These are phyloP conservation scores for Trifolium subterraneum DNA, from an alignment of 306 rosid genomes.

Conservation along the genomic window DNA sequence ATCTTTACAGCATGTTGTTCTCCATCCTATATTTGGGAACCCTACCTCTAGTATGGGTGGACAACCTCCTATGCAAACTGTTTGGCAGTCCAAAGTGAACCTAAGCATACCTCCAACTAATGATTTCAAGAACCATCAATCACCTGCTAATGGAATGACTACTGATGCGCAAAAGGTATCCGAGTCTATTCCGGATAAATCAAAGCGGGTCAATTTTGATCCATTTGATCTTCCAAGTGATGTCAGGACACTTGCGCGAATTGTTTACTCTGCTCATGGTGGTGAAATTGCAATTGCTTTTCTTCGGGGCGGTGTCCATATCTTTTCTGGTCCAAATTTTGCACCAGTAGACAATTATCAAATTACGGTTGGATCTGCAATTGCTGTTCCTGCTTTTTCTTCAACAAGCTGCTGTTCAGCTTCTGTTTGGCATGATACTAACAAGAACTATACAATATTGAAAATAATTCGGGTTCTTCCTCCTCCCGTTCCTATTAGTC, in stretches of 20 bases:
- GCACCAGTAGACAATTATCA: constrained; percentile 90
- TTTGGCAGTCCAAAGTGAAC: constrained; percentile 96
- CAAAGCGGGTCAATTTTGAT: constrained; percentile 78
- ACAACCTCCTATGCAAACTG: constrained; percentile 97
- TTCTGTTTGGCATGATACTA: constrained; percentile 92
- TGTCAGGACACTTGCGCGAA: constrained; percentile 93
- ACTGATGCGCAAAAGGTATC: constrained; percentile 60
- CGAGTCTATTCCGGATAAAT: constrained; percentile 61
- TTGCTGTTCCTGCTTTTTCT: constrained; percentile 98
- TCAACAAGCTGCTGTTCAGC: constrained; percentile 99
- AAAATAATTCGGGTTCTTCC: constrained; percentile 94
- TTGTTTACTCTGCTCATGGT: constrained; percentile 97
- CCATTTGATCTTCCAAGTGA: constrained; percentile 99
- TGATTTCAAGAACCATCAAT: constrained; percentile 82
- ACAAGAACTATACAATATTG: constrained; percentile 73
- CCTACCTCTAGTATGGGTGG: constrained; percentile 96
- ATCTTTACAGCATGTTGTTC: constrained; percentile 89
- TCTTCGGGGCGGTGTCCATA: constrained; percentile 96
- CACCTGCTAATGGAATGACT: constrained; percentile 57
- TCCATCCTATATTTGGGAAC: constrained; percentile 96
- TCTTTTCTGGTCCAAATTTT: constrained; percentile 93
- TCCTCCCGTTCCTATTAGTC: constrained; percentile 82
- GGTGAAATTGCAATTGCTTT: constrained; percentile 98
- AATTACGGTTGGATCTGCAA: constrained; percentile 95
- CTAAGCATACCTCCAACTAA: constrained; percentile 83